A percentile compares a stretch with the other conserved stretches of the same genome.
These are phyloP conservation scores for Erigeron philadelphicus DNA, from an alignment of 140 eudicot genomes.

Conservation along the genomic window DNA sequence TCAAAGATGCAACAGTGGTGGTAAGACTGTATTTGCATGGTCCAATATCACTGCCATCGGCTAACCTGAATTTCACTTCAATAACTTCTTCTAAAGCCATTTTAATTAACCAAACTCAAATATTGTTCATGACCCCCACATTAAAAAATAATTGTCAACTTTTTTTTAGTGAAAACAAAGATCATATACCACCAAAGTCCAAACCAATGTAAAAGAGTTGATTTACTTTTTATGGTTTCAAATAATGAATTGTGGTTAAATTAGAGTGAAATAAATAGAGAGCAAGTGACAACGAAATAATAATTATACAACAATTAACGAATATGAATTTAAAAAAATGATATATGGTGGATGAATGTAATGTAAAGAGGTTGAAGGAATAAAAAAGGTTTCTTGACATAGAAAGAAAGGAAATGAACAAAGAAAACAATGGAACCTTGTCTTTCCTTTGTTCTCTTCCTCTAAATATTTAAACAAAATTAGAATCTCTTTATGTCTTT, in stretches of 20 bases:
- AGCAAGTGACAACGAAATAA: not conserved
- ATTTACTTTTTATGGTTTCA: not conserved
- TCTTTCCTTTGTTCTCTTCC: slow-evolving; percentile 28
- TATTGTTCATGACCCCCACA: slow-evolving; percentile 24
- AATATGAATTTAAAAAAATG: not conserved
- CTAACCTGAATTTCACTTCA: slow-evolving; percentile 42
- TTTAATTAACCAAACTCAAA: slow-evolving; percentile 22
- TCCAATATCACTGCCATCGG: slow-evolving; percentile 51
- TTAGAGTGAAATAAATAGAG: not conserved
- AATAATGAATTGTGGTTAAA: not conserved
- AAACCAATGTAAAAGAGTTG: not conserved
- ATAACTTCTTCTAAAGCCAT: slow-evolving; percentile 38
- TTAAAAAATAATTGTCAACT: not conserved
- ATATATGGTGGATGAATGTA: slow-evolving; percentile 15
- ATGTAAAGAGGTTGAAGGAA: slow-evolving; percentile 12
- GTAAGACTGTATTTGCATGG: slow-evolving; percentile 36
- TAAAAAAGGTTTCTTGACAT: slow-evolving; percentile 38
- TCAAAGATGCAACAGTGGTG: slow-evolving; percentile 41
- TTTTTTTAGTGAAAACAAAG: slow-evolving; percentile 15
- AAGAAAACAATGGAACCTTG: slow-evolving; percentile 27
- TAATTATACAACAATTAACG: slow-evolving; percentile 4
- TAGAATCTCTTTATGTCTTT: not conserved
- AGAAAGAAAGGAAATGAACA: slow-evolving; percentile 29
- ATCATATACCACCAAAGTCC: slow-evolving; percentile 13
- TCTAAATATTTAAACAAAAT: slow-evolving; percentile 20